phyloP scores from a whole-genome alignment of 2,329 filamentous ascomycete genomes.

The Talaromyces sp. region DNA sequence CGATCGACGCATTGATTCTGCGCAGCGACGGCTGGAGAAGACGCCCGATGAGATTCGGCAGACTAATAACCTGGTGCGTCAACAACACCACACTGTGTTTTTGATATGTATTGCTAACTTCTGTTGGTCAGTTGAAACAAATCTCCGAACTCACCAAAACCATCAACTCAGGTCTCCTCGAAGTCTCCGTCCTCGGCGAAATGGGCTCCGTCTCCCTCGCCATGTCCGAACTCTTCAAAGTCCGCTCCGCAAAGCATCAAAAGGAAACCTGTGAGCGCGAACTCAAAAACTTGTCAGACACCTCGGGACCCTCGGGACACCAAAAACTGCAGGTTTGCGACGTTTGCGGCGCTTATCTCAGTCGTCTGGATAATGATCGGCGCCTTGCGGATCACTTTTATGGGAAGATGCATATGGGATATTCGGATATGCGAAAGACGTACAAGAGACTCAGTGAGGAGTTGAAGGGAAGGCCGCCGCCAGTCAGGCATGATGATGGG shows the following conservation, averaged over 20 bases:
- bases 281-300: constrained; percentile 86
- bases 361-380: constrained; percentile 87
- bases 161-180: constrained; percentile 77
- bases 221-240: constrained; percentile 82
- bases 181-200: constrained; percentile 82
- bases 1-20: constrained; percentile 86
- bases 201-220: constrained; percentile 75
- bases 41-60: constrained; percentile 96
- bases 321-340: constrained; percentile 99
- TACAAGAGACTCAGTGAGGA: constrained; percentile 84
- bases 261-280: constrained; percentile 84
- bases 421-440: constrained; percentile 96
- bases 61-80: constrained; percentile 71
- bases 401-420: constrained; percentile 98
- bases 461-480: constrained; percentile 68
- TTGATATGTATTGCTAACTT: background rate
- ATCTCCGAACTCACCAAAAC: constrained; percentile 77
- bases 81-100: background rate
- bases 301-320: constrained; percentile 86
- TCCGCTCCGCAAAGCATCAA: constrained; percentile 73
- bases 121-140: constrained; percentile 60
- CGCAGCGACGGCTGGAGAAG: constrained; percentile 89
- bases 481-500: constrained; percentile 55
- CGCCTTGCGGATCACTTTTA: constrained; percentile 96
- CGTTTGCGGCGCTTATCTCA: constrained; percentile 93